Conservation (phyloP, 2,329 filamentous ascomycete species). For the Penicillium sp. region DNA sequence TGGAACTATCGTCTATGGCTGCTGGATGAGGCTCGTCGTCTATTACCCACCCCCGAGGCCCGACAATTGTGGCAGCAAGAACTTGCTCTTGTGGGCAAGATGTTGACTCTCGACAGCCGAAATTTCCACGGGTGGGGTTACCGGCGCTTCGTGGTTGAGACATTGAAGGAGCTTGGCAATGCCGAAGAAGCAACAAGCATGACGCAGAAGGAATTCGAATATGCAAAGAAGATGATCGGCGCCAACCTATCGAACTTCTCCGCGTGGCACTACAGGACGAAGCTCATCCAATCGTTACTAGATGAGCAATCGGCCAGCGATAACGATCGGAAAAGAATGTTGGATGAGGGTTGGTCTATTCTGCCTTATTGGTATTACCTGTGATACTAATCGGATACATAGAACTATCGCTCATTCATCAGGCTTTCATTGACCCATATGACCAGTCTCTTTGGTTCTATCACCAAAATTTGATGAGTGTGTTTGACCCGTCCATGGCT, state of each 20-base stretch:
- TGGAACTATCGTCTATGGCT: slow-evolving; percentile 95
- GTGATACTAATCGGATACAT: slow-evolving; percentile 2
- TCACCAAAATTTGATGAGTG: slow-evolving; percentile 79
- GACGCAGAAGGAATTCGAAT: slow-evolving; percentile 76
- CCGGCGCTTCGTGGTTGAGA: slow-evolving; percentile 70
- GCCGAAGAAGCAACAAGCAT: slow-evolving; percentile 52
- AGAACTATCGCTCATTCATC: slow-evolving; percentile 73
- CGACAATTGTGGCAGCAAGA: slow-evolving; percentile 77
- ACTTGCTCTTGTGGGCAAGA: slow-evolving; percentile 75
- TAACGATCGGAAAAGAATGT: slow-evolving; percentile 60
- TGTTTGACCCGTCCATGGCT: slow-evolving; percentile 53
- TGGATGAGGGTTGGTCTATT: slow-evolving; percentile 60
- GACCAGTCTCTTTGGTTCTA: slow-evolving; percentile 98
- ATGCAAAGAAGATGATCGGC: slow-evolving; percentile 84
- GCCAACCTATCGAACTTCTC: slow-evolving; percentile 92
- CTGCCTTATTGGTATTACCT: neutral
- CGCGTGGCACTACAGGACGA: slow-evolving; percentile 88
- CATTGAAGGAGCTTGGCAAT: slow-evolving; percentile 60
- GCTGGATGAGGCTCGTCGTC: slow-evolving; percentile 64
- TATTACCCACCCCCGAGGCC: slow-evolving; percentile 56
- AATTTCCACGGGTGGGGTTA: slow-evolving; percentile 99
- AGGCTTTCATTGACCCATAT: slow-evolving; percentile 82
- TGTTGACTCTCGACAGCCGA: slow-evolving; percentile 78
- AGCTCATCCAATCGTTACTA: slow-evolving; percentile 73
- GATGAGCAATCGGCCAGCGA: slow-evolving; percentile 65